Percentiles rank a stretch among this genome's conserved stretches.
Conservation (phyloP, 1,139 yeast species). For the Candida sojae region DNA sequence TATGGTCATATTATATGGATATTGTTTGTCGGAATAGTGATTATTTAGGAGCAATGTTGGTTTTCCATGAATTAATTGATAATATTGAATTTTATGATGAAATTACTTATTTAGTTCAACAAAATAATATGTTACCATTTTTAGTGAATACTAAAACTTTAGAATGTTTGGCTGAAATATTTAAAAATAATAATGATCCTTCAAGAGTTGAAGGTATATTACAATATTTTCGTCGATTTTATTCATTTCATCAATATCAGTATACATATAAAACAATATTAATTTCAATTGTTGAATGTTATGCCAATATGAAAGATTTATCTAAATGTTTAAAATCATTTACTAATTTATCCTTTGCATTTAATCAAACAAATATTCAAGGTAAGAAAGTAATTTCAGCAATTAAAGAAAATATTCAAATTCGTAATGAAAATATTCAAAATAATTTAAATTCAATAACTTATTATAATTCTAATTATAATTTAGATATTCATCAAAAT, state of each 20-base stretch:
- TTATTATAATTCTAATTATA: background rate
- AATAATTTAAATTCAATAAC: slow-evolving; percentile 11
- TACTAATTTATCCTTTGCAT: slow-evolving; percentile 18
- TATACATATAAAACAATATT: slow-evolving; percentile 31
- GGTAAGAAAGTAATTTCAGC: slow-evolving; percentile 2
- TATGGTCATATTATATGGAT: slow-evolving; percentile 34
- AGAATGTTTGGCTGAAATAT: slow-evolving; percentile 29
- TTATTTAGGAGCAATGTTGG: slow-evolving; percentile 34
- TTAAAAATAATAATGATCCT: slow-evolving; percentile 27
- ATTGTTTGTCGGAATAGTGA: slow-evolving; percentile 27
- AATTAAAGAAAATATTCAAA: slow-evolving; percentile 16
- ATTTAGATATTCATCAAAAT: slow-evolving; percentile 22
- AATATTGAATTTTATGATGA: slow-evolving; percentile 21
- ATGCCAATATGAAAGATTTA: slow-evolving; percentile 25
- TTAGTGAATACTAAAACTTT: slow-evolving; percentile 28
- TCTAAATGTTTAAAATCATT: slow-evolving; percentile 27
- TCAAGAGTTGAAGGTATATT: slow-evolving; percentile 31
- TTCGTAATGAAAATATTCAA: slow-evolving; percentile 29
- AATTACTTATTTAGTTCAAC: slow-evolving; percentile 18
- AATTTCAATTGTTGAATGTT: slow-evolving; percentile 33
- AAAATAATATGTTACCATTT: slow-evolving; percentile 31
- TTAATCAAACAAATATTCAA: slow-evolving; percentile 11
- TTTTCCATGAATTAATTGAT: slow-evolving; percentile 40
- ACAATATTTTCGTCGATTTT: slow-evolving; percentile 39
- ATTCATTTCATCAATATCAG: slow-evolving; percentile 25